Evolutionary conservation across 2,329 filamentous ascomycete genomes (phyloP).

Genomic region (Neurospora crassa): DNA sequence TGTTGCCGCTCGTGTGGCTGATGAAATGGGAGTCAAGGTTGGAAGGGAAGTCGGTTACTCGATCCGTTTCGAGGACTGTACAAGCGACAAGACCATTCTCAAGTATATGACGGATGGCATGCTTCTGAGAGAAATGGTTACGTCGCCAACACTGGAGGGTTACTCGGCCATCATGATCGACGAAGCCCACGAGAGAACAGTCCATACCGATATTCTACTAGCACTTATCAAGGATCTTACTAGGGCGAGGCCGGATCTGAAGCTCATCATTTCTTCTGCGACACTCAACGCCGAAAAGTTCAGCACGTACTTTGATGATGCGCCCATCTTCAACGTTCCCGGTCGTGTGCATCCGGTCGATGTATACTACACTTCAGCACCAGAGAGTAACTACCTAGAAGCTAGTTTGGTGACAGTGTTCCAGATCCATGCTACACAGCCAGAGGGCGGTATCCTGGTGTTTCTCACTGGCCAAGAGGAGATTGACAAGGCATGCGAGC

Average conservation of each 20-base stretch:
- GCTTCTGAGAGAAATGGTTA: slow-evolving; percentile 81
- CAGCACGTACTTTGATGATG: slow-evolving; percentile 81
- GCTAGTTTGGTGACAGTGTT: slow-evolving; percentile 90
- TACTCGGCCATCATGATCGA: slow-evolving; percentile 94
- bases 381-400: slow-evolving; percentile 87
- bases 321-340: slow-evolving; percentile 90
- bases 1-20: slow-evolving; percentile 89
- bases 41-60: slow-evolving; percentile 91
- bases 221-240: slow-evolving; percentile 84
- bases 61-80: slow-evolving; percentile 90
- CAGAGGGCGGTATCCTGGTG: slow-evolving; percentile 80
- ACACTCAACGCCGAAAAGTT: slow-evolving; percentile 95
- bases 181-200: slow-evolving; percentile 89
- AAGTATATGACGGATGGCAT: slow-evolving; percentile 99
- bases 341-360: slow-evolving; percentile 84
- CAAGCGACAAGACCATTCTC: slow-evolving; percentile 79
- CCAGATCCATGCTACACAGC: slow-evolving; percentile 85
- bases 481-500: slow-evolving; percentile 79
- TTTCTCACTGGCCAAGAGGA: slow-evolving; percentile 96
- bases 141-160: slow-evolving; percentile 70
- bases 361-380: slow-evolving; percentile 81
- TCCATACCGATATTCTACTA: slow-evolving; percentile 83
- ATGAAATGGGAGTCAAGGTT: slow-evolving; percentile 83
- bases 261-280: slow-evolving; percentile 84
- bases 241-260: slow-evolving; percentile 72